Evolutionary conservation across 495 filamentous ascomycete genomes (phyloP).

Genomic region (Penicillium coprophilum): DNA sequence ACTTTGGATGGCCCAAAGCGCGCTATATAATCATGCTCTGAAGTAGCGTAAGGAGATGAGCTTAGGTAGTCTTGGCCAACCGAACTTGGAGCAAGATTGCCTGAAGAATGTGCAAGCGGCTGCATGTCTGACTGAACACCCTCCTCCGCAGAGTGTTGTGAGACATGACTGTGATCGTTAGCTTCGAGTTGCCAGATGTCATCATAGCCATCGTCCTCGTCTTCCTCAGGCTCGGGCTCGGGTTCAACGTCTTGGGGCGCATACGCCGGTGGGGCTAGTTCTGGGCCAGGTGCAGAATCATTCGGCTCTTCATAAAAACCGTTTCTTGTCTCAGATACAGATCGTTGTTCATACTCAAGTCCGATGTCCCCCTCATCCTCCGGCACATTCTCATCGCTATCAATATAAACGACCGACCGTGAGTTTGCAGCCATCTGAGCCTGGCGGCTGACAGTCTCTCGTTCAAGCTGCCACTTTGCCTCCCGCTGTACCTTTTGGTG

Average conservation of each 20-base stretch:
- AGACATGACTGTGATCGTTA: constrained; percentile 33
- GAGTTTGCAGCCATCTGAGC: constrained; percentile 46
- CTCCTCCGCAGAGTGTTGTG: constrained; percentile 25
- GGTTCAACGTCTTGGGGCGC: background rate
- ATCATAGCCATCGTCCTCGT: constrained; percentile 38
- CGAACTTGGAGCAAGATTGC: constrained; percentile 9
- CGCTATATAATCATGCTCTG: constrained; percentile 29
- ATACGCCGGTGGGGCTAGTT: background rate
- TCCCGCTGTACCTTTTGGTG: constrained; percentile 27
- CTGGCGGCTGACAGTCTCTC: constrained; percentile 51
- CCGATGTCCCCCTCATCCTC: constrained; percentile 6
- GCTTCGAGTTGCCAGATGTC: constrained; percentile 52
- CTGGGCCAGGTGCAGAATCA: background rate
- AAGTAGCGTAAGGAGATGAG: constrained; percentile 36
- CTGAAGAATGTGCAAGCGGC: constrained; percentile 17
- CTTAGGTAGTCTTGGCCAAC: constrained; percentile 15
- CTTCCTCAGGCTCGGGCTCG: constrained; percentile 15
- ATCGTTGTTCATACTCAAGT: constrained; percentile 14
- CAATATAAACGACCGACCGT: constrained; percentile 51
- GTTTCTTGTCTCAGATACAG: constrained; percentile 17
- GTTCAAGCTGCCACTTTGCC: constrained; percentile 50
- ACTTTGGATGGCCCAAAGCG: constrained; percentile 38
- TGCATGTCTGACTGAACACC: background rate
- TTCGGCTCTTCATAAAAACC: constrained; percentile 9
- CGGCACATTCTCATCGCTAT: constrained; percentile 42